Conservation (phyloP, 2,329 filamentous ascomycete genomes). For the Raffaelea ambrosiae region DNA sequence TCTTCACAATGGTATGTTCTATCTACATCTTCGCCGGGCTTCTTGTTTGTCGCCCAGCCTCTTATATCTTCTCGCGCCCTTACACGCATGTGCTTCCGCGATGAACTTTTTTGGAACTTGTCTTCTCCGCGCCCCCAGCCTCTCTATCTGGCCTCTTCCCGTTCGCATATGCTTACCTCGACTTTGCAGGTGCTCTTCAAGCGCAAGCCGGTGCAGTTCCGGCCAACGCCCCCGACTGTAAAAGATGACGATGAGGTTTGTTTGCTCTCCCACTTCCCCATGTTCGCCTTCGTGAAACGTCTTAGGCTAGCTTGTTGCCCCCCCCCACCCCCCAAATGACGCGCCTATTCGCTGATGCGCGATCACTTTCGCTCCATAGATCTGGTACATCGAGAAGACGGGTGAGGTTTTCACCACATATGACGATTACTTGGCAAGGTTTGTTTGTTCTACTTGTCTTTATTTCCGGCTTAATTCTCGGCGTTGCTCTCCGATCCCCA, state of each 20-base stretch:
- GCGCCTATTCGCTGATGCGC: no score
- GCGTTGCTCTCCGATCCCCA: neutral
- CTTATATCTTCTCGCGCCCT: neutral
- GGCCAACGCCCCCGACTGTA: conserved; percentile 56
- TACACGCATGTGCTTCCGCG: neutral
- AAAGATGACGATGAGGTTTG: conserved; percentile 78
- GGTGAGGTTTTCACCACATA: conserved; percentile 85
- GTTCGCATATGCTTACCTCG: neutral
- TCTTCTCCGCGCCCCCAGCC: neutral
- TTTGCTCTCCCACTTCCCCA: conserved; percentile 6
- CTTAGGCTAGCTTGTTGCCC: conserved; percentile 7
- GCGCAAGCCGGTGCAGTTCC: conserved; percentile 83
- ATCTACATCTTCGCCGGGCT: no score
- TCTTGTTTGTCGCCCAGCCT: neutral
- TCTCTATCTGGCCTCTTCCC: neutral
- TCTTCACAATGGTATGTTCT: conserved; percentile 3
- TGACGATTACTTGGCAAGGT: conserved; percentile 80
- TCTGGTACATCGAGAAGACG: conserved; percentile 87
- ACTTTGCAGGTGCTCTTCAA: conserved; percentile 83
- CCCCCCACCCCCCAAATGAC: no score
- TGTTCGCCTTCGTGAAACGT: neutral
- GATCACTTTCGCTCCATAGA: conserved; percentile 37
- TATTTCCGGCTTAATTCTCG: no score
- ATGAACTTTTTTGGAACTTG: no score
- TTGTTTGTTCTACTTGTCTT: conserved; percentile 34